Evolutionary conservation across 1,284 basidiomycete genomes (phyloP), one percentile per base, ranked within the genome.

Genomic region (Puccinia polysora): DNA sequence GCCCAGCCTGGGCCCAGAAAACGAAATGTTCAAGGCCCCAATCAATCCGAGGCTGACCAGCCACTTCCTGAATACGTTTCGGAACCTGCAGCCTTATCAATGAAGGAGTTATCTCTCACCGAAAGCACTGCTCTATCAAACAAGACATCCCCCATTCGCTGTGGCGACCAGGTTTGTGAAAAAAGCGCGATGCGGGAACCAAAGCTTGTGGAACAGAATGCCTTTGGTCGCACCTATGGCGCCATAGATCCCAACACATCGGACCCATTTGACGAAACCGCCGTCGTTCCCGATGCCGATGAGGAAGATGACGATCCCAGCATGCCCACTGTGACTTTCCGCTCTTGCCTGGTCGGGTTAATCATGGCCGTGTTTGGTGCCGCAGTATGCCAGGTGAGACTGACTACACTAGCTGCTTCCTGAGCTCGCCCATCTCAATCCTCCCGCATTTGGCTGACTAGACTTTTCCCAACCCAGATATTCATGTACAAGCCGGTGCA

Each of bases 341-440:
- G 68, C 28, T 62, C 68, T 14, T 58, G 58, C n/a, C 34, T 71
- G 5, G 59, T 63, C 5, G 68, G 68, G n/a, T 2, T 71, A 14
- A 40, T 71, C n/a, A 52, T 71, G 45, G 23, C 58, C 18, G 32
- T 40, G n/a, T 71, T 71, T 45, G 68, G 68, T 43, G 68, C 68
- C 25, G 59, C 67, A 36, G 36, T 69, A 56, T 59, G 55, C 8
- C 67, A 69, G 56, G 67, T 69, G 28, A 69, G 55, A 30, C 38
- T 28, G 1, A 0, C 34, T 49, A 30, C 23, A n/a, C 25, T 18
- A 34, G 25, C 38, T 20, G 4, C 23, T 30, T 58, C 3, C 12
- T 20, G 2, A 10, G 4, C 5, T 30, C n/a, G 23, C 30, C 23
- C 8, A 5, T 23, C 23, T 55, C 12, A 1, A 55, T 68, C 23